Base-by-base conservation (phyloP, 1,284 basidiomycete species). In the Vanrija sp. region DNA sequence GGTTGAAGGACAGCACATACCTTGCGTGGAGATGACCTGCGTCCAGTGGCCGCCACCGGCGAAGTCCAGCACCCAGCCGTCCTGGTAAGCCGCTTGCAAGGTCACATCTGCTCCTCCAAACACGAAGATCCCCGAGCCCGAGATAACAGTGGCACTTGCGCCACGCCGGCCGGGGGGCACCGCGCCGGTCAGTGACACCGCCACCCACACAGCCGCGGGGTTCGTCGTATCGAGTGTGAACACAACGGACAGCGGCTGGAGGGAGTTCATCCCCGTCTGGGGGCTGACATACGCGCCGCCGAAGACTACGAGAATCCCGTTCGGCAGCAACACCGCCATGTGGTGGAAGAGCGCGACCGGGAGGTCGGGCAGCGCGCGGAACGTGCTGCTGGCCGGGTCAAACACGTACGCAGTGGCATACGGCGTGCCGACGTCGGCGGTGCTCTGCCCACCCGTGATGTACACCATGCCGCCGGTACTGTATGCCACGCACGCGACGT, bases 61-160 rank as follows among this genome's bases (percentile, higher is more conserved):
- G 81, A 46, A 83, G 82, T 91, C 84, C 44, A 91, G 78, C 44
- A 87, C 78, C 86, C 87, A 91, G 3, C 86, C 86, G 68, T 92
- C 90, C 44, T 75, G 79, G 54, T 82, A 83, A 14, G 81, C 83
- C 1, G 67, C 78, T 62, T 83, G 80, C 50, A 86, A 77, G 28
- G 64, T 69, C 6, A 80, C 80, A 68, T 87, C 84, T n/a, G 83
- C 81, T 12, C 90, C 90, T 19, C 90, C 90, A 38, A 90, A 87
- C 12, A 92, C 83, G 51, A 91, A 75, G 26, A 90, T 76, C 25
- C 80, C 82, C 45, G 80, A 79, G 38, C 80, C 75, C 0, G 52
- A 43, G 19, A 86, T 78, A 14, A 83, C 68, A 0, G 80, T 80
- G 2, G 84, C 79, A 0, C 84, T 85, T 55, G 89, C 89, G 14